phyloP scores from a whole-genome alignment of 441 rosid genomes.

The Biscutella laevigata region DNA sequence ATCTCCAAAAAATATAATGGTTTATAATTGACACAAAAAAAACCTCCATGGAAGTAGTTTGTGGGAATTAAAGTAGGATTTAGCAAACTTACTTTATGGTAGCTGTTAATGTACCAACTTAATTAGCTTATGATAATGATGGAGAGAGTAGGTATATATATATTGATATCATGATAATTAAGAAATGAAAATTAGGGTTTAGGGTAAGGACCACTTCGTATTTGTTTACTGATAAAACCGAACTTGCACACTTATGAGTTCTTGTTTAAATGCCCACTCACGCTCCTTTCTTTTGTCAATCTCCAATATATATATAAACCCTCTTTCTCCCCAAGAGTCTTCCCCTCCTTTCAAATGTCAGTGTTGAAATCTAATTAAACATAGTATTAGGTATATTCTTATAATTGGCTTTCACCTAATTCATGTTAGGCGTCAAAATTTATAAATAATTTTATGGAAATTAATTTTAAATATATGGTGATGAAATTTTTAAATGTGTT shows the following conservation, averaged over 20 bases:
- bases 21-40: not conserved
- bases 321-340: conserved; percentile 5
- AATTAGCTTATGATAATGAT: conserved; percentile 23
- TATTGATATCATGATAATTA: conserved; percentile 15
- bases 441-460: no score
- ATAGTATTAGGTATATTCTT: no score
- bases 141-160: conserved; percentile 16
- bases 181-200: conserved; percentile 10
- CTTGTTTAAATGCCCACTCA: conserved; percentile 21
- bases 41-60: conserved; percentile 1
- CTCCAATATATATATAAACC: conserved; percentile 6
- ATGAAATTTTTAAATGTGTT: no score
- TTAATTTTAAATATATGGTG: no score
- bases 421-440: no score
- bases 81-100: not conserved
- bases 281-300: conserved; percentile 13
- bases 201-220: conserved; percentile 28
- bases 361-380: no score
- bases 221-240: conserved; percentile 11
- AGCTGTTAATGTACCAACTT: conserved; percentile 10
- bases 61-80: conserved; percentile 10
- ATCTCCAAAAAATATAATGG: no score
- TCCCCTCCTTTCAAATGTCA: not conserved
- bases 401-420: no score
- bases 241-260: conserved; percentile 6